Base-by-base conservation (phyloP, 306 rosid species). In the Pachyrhizus erosus region DNA sequence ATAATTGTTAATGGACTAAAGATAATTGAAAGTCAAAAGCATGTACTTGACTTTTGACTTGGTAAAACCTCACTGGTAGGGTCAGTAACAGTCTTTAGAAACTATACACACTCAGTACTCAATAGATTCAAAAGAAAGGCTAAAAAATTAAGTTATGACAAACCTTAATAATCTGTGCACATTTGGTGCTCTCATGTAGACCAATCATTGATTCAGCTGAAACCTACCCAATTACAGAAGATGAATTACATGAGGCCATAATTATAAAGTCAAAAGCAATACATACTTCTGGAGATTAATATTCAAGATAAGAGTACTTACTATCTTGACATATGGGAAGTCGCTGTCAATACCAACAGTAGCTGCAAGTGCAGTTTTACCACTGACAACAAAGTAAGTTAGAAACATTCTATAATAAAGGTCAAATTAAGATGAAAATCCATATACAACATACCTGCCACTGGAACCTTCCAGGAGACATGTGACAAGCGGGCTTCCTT, bases 201-300 rank as follows among this genome's bases (percentile, higher is more conserved):
- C 99, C 99, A 84, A 96, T 90, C 99, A 96, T 92, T 62, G 98
- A 11, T 86, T 93, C 98, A 51, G 94, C 97, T 43, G 99, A 96
- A 79, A 96, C 87, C 99, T 96, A 81, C 40, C 27, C 80, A 68
- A 84, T 72, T 40, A 67, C 77, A 76, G 65, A 85, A 78, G 52
- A 26, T 42, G 65, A 64, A 60, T 61, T 51, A 86, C 54, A 77
- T 73, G 40, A 52, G 46, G 40, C 72, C 43, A 70, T 66, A 76
- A 75, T 78, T 39, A 45, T 29, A 40, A 72, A 27, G 66, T 23
- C 62, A 81, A 77, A 75, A 60, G 48, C 49, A 62, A 75, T 52
- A 55, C 73, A 48, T 43, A 85, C 71, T 81, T 65, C 78, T 71
- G 79, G 24, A 69, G 77, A 10, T 33, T 68, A 73, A 81, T 70